Conservation (phyloP, 208 protist genomes). For the Novymonas esmeraldas region DNA sequence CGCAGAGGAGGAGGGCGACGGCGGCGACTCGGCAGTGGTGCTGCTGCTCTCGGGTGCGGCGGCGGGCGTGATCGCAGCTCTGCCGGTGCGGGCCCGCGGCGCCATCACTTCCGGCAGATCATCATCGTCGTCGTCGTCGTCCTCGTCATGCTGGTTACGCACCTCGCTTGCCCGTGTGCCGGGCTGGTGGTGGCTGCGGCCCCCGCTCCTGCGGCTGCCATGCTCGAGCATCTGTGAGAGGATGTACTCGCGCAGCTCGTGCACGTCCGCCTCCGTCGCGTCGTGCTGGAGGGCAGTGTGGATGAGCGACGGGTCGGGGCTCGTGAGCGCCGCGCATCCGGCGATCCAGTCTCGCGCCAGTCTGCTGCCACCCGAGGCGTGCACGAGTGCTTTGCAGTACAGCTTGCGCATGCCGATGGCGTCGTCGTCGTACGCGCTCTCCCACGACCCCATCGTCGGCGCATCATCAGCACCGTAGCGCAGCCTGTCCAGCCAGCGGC, state of each 20-base stretch:
- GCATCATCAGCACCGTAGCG: slow-evolving; percentile 55
- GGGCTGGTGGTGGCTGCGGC: slow-evolving; percentile 7
- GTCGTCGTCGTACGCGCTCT: slow-evolving; percentile 32
- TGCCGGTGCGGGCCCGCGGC: background rate
- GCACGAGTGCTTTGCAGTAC: slow-evolving; percentile 85
- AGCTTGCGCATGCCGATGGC: slow-evolving; percentile 54
- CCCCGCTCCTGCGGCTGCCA: background rate
- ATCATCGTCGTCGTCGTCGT: background rate
- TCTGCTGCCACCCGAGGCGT: slow-evolving; percentile 65
- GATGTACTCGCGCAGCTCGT: slow-evolving; percentile 51
- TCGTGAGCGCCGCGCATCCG: slow-evolving; percentile 56
- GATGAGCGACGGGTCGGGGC: slow-evolving; percentile 51
- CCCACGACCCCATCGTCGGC: slow-evolving; percentile 54
- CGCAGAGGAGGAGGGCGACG: background rate
- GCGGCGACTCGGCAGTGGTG: no score
- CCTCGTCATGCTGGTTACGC: background rate
- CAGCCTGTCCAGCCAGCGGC: slow-evolving; percentile 50
- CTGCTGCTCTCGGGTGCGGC: background rate
- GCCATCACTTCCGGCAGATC: background rate
- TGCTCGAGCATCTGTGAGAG: slow-evolving; percentile 27
- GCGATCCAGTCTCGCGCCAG: slow-evolving; percentile 82
- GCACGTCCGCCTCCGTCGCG: slow-evolving; percentile 57
- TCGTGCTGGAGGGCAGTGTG: slow-evolving; percentile 72
- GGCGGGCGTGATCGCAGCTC: background rate
- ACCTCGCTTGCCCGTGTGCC: background rate